Evolutionary conservation across 306 rosid genomes (phyloP).

Genomic region (Lathyrus aphaca): DNA sequence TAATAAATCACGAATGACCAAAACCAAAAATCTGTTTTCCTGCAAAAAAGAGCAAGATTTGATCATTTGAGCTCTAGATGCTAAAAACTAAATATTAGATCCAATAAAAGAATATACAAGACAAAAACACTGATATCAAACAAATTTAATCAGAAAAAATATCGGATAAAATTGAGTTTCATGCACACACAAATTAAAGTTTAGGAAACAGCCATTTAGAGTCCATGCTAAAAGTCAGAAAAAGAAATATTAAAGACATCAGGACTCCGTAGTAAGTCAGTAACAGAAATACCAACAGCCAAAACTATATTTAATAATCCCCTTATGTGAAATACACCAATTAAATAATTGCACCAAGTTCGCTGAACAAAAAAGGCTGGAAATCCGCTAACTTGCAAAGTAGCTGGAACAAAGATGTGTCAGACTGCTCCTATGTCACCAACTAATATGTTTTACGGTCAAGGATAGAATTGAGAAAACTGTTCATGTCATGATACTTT

Average conservation of each 20-base stretch:
- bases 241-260: not conserved
- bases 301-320: not conserved
- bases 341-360: not conserved
- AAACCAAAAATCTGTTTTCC: constrained; percentile 98
- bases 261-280: not conserved
- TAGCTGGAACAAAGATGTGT: not conserved
- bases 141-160: not conserved
- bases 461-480: constrained; percentile 12
- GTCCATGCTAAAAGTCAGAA: not conserved
- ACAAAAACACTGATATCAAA: constrained; percentile 20
- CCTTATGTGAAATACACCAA: not conserved
- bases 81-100: not conserved
- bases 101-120: constrained; percentile 14
- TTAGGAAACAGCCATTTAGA: not conserved
- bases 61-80: constrained; percentile 4
- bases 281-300: not conserved
- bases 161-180: not conserved
- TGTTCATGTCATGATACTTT: not conserved
- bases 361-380: not conserved
- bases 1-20: constrained; percentile 94
- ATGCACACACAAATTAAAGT: not conserved
- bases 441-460: constrained; percentile 2
- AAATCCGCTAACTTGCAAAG: not conserved
- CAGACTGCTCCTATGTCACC: constrained; percentile 5
- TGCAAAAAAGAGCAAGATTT: constrained; percentile 48